Evolutionary conservation across 495 filamentous ascomycete species (phyloP).

Genomic region (Terfezia boudieri): DNA sequence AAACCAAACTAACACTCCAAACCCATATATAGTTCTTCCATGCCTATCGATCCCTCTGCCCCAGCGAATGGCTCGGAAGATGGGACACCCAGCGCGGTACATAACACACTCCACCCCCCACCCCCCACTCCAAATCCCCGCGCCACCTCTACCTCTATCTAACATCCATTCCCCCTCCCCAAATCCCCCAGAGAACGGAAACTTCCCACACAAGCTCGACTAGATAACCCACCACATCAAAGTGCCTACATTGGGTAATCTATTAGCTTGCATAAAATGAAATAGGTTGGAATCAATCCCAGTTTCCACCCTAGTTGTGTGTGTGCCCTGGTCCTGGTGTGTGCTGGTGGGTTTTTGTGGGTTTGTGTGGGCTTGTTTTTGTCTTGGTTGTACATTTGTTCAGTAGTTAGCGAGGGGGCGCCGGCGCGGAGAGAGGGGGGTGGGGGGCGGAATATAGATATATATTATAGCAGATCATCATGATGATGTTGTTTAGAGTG

Average conservation of each 20-base stretch:
- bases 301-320: neutral
- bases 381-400: neutral
- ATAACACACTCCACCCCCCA: constrained; percentile 20
- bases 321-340: too few relatives aligned
- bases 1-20: too few relatives aligned
- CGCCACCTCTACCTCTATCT: neutral
- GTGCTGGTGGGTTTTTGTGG: neutral
- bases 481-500: too few relatives aligned
- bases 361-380: neutral
- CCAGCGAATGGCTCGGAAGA: constrained; percentile 75
- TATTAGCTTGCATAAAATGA: neutral
- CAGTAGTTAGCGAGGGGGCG: neutral
- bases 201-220: constrained; percentile 59
- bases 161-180: neutral
- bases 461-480: too few relatives aligned
- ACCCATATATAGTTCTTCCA: constrained; percentile 51
- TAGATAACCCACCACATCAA: neutral
- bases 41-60: constrained; percentile 91
- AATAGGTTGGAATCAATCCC: neutral
- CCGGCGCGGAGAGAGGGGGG: too few relatives aligned
- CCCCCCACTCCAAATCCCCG: constrained; percentile 6
- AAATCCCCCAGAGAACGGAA: constrained; percentile 61
- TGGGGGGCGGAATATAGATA: too few relatives aligned
- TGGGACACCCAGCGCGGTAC: constrained; percentile 96
- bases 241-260: neutral